A percentile compares a stretch with the other conserved stretches of the same genome.
Conservation (phyloP, 1,284 basidiomycete species). For the Ceratobasidium theobromae region DNA sequence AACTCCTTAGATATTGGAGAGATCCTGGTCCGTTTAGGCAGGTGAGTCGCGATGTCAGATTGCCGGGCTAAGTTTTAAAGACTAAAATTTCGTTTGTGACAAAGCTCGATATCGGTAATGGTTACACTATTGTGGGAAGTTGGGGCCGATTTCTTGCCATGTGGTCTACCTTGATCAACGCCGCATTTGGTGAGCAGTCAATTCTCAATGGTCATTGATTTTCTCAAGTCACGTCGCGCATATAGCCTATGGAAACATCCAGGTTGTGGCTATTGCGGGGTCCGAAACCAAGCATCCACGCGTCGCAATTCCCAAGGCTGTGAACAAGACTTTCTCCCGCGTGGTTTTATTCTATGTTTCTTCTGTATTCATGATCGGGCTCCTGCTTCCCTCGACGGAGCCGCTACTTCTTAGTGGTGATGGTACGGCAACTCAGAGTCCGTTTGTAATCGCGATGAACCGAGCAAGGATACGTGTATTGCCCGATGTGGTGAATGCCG, state of each 20-base stretch:
- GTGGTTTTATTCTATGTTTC: conserved; percentile 39
- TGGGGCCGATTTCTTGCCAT: conserved; percentile 39
- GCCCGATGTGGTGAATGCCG: conserved; percentile 43
- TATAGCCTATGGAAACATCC: conserved; percentile 35
- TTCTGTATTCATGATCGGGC: conserved; percentile 37
- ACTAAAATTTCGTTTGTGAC: not conserved
- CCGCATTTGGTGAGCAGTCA: conserved; percentile 33
- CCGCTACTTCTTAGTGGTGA: conserved; percentile 35
- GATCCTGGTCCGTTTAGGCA: conserved; percentile 38
- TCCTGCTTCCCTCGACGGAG: conserved; percentile 38
- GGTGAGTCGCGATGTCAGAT: not conserved
- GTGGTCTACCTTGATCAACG: conserved; percentile 37
- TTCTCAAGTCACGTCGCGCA: not conserved
- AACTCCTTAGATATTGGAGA: conserved; percentile 36
- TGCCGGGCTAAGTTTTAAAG: not conserved
- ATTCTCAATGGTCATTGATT: not conserved
- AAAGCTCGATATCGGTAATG: conserved; percentile 16
- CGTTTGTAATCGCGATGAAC: conserved; percentile 44
- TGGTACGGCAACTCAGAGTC: conserved; percentile 37
- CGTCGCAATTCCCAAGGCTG: conserved; percentile 38
- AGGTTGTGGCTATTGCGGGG: conserved; percentile 41
- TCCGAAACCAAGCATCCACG: conserved; percentile 43
- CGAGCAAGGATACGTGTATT: conserved; percentile 42
- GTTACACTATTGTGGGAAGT: conserved; percentile 29
- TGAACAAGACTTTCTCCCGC: conserved; percentile 34